Evolutionary conservation across 192 early-diverging fungal species (phyloP).

Genomic region (Podila epigama): DNA sequence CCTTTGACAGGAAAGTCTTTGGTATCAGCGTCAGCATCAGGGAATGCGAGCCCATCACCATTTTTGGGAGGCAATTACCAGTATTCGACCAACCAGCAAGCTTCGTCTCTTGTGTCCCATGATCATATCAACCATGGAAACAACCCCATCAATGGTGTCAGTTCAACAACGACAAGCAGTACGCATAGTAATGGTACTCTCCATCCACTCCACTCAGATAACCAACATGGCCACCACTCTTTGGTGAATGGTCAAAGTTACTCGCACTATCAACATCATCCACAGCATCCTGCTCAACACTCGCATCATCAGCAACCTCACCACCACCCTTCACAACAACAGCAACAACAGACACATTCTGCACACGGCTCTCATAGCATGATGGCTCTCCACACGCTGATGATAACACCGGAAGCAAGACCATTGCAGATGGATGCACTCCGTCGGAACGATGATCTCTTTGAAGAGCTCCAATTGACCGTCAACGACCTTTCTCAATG

Average conservation of each 20-base stretch:
- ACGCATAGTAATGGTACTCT: neutral
- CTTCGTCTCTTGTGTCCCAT: too few relatives aligned
- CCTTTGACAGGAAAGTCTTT: too few relatives aligned
- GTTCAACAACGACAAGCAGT: too few relatives aligned
- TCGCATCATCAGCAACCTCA: slow-evolving; percentile 34
- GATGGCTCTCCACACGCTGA: slow-evolving; percentile 28
- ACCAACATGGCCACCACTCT: neutral
- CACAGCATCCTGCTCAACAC: slow-evolving; percentile 14
- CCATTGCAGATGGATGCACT: slow-evolving; percentile 52
- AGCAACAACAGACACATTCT: neutral
- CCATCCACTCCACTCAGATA: neutral
- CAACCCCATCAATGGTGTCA: too few relatives aligned
- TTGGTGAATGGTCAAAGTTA: neutral
- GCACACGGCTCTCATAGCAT: neutral
- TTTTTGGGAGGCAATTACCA: neutral
- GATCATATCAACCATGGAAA: too few relatives aligned
- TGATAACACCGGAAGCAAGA: slow-evolving; percentile 46
- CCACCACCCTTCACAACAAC: slow-evolving; percentile 6
- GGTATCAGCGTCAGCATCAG: neutral
- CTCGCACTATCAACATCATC: slow-evolving; percentile 5
- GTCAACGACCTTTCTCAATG: slow-evolving; percentile 52
- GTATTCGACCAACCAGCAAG: too few relatives aligned
- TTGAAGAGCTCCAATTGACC: slow-evolving; percentile 48
- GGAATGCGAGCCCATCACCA: neutral
- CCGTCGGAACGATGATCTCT: slow-evolving; percentile 50